Conservation (phyloP, 2,329 filamentous ascomycete species). For the Neofusicoccum sp. region DNA sequence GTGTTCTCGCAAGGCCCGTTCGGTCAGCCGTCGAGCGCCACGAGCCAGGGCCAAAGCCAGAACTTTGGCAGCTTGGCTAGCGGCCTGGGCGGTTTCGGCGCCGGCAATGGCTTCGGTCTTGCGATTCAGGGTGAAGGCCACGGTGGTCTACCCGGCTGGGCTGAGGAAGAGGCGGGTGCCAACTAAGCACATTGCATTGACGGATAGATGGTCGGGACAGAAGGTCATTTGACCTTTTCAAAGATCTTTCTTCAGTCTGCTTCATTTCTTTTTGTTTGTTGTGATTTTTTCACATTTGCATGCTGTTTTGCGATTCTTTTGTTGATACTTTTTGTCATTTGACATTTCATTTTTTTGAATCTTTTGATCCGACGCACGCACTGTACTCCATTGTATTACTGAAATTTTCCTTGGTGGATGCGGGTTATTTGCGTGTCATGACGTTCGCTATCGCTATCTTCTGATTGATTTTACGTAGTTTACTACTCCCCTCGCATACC, state of each 20-base stretch:
- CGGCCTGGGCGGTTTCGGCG: constrained; percentile 60
- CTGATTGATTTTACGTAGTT: constrained; percentile 14
- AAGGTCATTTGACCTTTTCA: constrained; percentile 9
- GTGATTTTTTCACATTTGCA: constrained; percentile 17
- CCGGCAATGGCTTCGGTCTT: constrained; percentile 59
- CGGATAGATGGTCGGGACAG: not conserved
- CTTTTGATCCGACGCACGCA: constrained; percentile 14
- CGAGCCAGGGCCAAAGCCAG: constrained; percentile 38
- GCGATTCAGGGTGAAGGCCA: constrained; percentile 57
- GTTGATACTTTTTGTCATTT: constrained; percentile 17
- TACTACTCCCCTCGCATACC: constrained; percentile 7
- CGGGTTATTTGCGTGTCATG: constrained; percentile 21
- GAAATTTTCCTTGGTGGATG: constrained; percentile 19
- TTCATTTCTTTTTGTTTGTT: constrained; percentile 19
- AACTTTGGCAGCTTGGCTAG: constrained; percentile 63
- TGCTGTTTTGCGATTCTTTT: constrained; percentile 17
- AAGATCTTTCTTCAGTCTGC: constrained; percentile 4
- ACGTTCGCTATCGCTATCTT: constrained; percentile 19
- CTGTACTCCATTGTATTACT: constrained; percentile 21
- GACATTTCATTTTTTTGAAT: constrained; percentile 11
- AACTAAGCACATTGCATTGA: constrained; percentile 40
- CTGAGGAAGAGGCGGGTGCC: constrained; percentile 63
- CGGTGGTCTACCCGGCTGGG: constrained; percentile 62
- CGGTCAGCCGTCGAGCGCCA: constrained; percentile 43
- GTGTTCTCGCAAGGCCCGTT: constrained; percentile 65